phyloP scores from a whole-genome alignment of 75 land plant species.

The Cryptomeria japonica region DNA sequence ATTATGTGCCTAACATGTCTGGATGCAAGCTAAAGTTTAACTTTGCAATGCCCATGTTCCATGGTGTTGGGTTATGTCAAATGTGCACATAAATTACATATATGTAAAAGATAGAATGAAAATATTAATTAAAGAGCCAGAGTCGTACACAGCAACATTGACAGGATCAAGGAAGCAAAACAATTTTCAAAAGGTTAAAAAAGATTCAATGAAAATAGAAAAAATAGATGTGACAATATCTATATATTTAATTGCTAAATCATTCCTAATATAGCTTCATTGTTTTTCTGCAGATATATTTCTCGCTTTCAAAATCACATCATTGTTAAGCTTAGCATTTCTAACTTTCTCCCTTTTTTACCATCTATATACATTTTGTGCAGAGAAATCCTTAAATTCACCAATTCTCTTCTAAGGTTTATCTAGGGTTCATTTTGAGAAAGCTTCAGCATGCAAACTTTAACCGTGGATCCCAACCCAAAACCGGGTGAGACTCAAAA shows the following conservation, averaged over 20 bases:
- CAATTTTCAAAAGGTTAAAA: background rate
- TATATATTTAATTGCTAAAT: too few relatives aligned
- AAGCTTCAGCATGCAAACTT: background rate
- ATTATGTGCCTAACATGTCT: background rate
- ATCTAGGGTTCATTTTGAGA: background rate
- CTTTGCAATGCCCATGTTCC: background rate
- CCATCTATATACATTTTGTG: background rate
- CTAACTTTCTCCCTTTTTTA: background rate
- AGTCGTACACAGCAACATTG: background rate
- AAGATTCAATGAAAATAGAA: background rate
- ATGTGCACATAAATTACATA: background rate
- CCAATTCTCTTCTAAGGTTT: background rate
- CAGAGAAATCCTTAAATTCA: background rate
- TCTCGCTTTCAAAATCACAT: background rate
- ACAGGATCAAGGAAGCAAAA: background rate
- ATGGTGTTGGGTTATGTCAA: background rate
- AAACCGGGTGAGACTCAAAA: background rate
- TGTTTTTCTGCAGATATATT: background rate
- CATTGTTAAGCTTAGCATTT: background rate
- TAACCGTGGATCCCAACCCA: background rate
- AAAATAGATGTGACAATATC: background rate
- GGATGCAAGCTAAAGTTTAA: background rate
- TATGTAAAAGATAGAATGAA: background rate
- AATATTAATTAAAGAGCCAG: background rate
- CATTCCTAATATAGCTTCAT: background rate